Evolutionary conservation across 1,284 basidiomycete species (phyloP), one percentile per base, ranked within the genome.

Genomic region (Cutaneotrichosporon dermatis): DNA sequence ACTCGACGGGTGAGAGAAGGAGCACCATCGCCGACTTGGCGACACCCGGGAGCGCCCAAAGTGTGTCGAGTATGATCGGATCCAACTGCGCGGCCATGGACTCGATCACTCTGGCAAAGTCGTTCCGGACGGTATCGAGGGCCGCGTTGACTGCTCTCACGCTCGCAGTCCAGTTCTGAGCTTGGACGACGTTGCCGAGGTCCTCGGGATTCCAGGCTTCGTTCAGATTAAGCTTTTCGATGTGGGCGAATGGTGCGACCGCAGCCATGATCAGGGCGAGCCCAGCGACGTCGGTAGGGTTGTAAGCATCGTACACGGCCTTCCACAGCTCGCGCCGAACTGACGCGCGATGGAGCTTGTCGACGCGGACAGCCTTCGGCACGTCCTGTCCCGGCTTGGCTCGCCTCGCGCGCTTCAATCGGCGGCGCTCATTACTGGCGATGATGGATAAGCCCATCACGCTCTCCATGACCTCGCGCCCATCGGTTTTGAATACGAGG

Each of bases 1-100:
- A 82, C 33, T 87, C 85, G 12, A 87, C 82, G 0, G 93, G 92
- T 8, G 90, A 95, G 41, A 96, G 79, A 71, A 93, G 84, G 36
- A 94, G 81, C 16, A 82, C 74, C 59, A 87, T 83, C 43, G 87
- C 77, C 44, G 85, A 76, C 66, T 83, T 82, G 3, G 84, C 83
- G 13, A 71, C 63, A 6, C 59, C 69, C 0, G 82, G 77, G 35
- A 77, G 79, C 42, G 76, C 73, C 57, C 90, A 80, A 34, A 90
- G 74, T 7, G 82, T 76, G 44, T 82, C 75, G 6, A 86, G 79
- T 5, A 82, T 73, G 53, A 82, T 83, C 2, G 71, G 64, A 50
- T 76, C 71, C 64, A 83, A 81, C 42, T 69, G 65, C 65, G 88
- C 84, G 10, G 85, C 82, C 59, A 83, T 86, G 25, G 82, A 82